Conservation (phyloP, 306 rosid species). For the Citrullus colocynthis region DNA sequence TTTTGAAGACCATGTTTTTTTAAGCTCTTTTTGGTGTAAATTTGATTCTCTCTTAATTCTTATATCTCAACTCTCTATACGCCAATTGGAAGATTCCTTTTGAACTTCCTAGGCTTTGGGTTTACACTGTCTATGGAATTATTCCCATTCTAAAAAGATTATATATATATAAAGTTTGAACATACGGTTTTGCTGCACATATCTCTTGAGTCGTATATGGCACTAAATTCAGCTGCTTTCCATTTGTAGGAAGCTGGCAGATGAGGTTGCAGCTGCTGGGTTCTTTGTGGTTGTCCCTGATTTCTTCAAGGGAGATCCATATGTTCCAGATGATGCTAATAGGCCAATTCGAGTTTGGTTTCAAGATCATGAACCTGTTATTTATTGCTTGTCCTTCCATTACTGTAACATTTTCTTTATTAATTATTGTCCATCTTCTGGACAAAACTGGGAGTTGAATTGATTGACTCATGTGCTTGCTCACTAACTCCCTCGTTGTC, state of each 20-base stretch:
- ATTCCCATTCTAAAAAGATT: too few species aligned
- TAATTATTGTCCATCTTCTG: background rate
- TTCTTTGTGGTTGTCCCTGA: constrained; percentile 60
- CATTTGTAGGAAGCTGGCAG: constrained; percentile 57
- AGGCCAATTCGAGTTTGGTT: constrained; percentile 34
- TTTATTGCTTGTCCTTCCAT: constrained; percentile 12
- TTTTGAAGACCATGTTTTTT: too few species aligned
- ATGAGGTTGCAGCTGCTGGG: constrained; percentile 60
- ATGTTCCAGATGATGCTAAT: constrained; percentile 8
- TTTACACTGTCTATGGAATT: too few species aligned
- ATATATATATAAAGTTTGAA: too few species aligned
- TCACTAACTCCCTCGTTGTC: too few species aligned
- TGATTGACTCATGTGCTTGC: background rate
- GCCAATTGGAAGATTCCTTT: background rate
- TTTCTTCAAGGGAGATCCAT: constrained; percentile 53
- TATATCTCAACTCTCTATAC: background rate
- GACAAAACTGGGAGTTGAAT: background rate
- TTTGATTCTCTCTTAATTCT: too few species aligned
- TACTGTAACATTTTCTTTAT: background rate
- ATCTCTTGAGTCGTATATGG: background rate
- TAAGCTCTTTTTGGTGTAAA: background rate
- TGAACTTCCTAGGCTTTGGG: background rate
- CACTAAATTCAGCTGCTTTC: constrained; percentile 9
- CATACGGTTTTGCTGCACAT: too few species aligned
- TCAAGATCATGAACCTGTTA: constrained; percentile 45